Percentiles rank a stretch among this genome's conserved stretches.
phyloP scores from a whole-genome alignment of 2,329 filamentous ascomycete species.

The Fonsecaea monophora region DNA sequence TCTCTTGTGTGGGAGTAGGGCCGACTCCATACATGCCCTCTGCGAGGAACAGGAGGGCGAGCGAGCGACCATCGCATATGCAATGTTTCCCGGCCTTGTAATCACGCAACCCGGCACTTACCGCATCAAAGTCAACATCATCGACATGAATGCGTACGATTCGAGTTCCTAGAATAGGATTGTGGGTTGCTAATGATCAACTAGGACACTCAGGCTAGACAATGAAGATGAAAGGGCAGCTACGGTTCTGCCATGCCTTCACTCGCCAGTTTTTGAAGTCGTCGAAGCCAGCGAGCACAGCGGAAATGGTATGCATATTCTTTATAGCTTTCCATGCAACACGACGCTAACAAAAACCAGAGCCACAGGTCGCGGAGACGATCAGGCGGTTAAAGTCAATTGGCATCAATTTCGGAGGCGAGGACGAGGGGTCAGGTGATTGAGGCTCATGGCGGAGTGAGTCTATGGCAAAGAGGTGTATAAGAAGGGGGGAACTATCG shows the following conservation, averaged over 20 bases:
- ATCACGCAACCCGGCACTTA: slow-evolving; percentile 38
- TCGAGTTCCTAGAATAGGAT: not conserved
- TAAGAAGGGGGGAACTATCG: not conserved
- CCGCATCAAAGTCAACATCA: slow-evolving; percentile 35
- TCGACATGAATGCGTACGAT: slow-evolving; percentile 39
- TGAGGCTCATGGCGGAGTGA: not conserved
- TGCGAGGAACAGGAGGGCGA: slow-evolving; percentile 27
- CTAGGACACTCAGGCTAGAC: slow-evolving; percentile 13
- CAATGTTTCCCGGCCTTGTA: slow-evolving; percentile 35
- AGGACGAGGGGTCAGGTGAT: not conserved
- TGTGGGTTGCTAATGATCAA: slow-evolving; percentile 9
- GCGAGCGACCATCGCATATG: slow-evolving; percentile 33
- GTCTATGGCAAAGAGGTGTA: not conserved
- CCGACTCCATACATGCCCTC: slow-evolving; percentile 38
- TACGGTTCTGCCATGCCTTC: slow-evolving; percentile 28
- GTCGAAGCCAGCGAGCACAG: slow-evolving; percentile 31
- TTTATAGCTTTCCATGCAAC: not conserved
- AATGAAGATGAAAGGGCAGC: slow-evolving; percentile 5
- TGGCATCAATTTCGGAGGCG: slow-evolving; percentile 27
- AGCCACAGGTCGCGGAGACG: slow-evolving; percentile 19
- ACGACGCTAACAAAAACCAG: slow-evolving; percentile 18
- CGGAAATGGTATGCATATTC: slow-evolving; percentile 24
- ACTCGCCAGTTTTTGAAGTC: slow-evolving; percentile 35
- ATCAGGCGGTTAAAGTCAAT: slow-evolving; percentile 27
- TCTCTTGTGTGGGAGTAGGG: slow-evolving; percentile 36